These are phyloP conservation scores for Avena atlantica DNA, from an alignment of 176 grass and related monocot genomes.

Conservation along the genomic window DNA sequence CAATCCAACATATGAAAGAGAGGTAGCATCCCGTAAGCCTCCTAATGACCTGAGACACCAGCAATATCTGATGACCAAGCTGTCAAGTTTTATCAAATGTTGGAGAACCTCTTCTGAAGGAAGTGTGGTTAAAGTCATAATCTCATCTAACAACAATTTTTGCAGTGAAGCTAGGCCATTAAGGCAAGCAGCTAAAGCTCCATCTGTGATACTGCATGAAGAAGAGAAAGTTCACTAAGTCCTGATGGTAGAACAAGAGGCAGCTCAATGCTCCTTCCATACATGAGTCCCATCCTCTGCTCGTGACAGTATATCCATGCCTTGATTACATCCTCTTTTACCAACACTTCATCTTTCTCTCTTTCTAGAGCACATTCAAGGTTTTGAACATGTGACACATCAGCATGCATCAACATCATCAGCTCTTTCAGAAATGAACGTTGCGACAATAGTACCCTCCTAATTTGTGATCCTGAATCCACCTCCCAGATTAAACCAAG, in stretches of 20 bases:
- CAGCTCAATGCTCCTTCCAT: neutral
- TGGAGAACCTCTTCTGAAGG: constrained; percentile 22
- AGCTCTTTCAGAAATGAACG: constrained; percentile 26
- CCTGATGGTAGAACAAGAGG: neutral
- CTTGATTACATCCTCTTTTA: neutral
- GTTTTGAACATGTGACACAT: constrained; percentile 10
- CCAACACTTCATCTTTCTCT: neutral
- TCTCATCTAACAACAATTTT: accelerated
- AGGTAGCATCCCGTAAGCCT: neutral
- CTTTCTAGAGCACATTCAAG: neutral
- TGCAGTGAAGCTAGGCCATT: neutral
- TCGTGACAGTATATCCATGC: constrained; percentile 16
- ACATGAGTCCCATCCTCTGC: neutral
- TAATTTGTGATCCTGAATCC: neutral
- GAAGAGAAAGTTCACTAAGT: neutral
- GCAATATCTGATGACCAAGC: neutral
- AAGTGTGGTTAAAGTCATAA: constrained; percentile 35
- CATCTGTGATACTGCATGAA: constrained; percentile 11
- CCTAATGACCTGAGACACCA: constrained; percentile 32
- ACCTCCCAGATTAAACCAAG: constrained; percentile 1
- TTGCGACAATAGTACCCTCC: neutral
- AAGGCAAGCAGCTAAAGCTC: constrained; percentile 13
- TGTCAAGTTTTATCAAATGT: neutral
- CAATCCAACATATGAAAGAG: neutral
- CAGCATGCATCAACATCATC: neutral